Conservation (phyloP, 805 yeast genomes). For the Blastobotrys muscicola region DNA sequence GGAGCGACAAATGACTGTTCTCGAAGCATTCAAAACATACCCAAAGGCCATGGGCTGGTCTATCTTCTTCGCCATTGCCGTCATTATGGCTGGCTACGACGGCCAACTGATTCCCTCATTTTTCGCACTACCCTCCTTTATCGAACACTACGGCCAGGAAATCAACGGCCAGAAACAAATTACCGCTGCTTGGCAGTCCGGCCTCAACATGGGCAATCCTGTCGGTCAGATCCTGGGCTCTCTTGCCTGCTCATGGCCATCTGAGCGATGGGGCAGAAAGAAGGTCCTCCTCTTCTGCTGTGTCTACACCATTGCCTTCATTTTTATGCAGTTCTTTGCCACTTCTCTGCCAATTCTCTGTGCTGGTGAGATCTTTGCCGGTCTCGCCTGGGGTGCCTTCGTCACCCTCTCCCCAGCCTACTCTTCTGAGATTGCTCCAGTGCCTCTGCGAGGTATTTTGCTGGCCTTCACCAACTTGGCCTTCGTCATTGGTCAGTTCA, state of each 20-base stretch:
- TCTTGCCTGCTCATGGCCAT: conserved; percentile 35
- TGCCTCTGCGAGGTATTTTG: conserved; percentile 40
- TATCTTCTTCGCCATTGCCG: conserved; percentile 33
- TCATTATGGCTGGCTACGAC: conserved; percentile 45
- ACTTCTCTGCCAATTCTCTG: conserved; percentile 30
- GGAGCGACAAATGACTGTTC: conserved; percentile 24
- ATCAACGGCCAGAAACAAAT: conserved; percentile 13
- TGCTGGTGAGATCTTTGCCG: conserved; percentile 32
- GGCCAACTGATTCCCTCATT: conserved; percentile 33
- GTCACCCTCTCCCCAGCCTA: conserved; percentile 43
- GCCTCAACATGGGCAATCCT: conserved; percentile 22
- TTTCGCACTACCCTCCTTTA: conserved; percentile 39
- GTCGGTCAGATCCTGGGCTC: conserved; percentile 41
- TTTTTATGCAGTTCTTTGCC: conserved; percentile 45
- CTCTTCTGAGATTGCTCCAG: conserved; percentile 50
- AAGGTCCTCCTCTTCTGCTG: conserved; percentile 32
- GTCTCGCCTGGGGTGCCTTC: conserved; percentile 48
- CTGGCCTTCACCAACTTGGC: conserved; percentile 46
- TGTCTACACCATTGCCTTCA: conserved; percentile 30
- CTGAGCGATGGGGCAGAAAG: conserved; percentile 40
- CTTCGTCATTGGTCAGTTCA: conserved; percentile 51
- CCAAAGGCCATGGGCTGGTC: conserved; percentile 43
- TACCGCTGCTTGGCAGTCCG: conserved; percentile 24
- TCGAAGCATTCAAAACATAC: conserved; percentile 32
- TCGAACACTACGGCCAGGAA: conserved; percentile 33